A percentile compares a stretch with the other conserved stretches of the same genome.
Evolutionary conservation across 1,284 basidiomycete genomes (phyloP).

Genomic region (Coriolopsis trogii): DNA sequence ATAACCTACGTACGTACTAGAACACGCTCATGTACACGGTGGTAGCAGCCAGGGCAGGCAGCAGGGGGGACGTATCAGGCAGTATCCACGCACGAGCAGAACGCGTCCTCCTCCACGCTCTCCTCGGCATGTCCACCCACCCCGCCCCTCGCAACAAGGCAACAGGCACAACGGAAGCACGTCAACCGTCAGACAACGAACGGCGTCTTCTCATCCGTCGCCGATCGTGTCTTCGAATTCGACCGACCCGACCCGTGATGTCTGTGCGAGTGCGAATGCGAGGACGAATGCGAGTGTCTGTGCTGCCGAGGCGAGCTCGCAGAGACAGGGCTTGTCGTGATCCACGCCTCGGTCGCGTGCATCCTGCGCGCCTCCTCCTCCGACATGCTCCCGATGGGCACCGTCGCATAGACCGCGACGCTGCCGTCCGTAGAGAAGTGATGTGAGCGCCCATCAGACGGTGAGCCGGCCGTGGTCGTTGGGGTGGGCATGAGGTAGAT

Average conservation of each 20-base stretch:
- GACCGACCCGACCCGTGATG: constrained; percentile 16
- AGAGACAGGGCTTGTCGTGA: constrained; percentile 32
- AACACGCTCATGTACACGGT: constrained; percentile 20
- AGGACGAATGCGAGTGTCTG: constrained; percentile 21
- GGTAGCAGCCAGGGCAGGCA: not conserved
- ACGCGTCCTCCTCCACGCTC: constrained; percentile 1
- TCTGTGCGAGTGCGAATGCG: constrained; percentile 26
- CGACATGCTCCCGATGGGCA: constrained; percentile 56
- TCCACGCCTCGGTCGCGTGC: constrained; percentile 69
- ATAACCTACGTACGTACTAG: constrained; percentile 24
- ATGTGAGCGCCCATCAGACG: constrained; percentile 14
- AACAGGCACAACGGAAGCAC: not conserved
- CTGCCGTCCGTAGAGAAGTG: constrained; percentile 22
- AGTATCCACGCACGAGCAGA: constrained; percentile 1
- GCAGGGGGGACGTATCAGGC: not conserved
- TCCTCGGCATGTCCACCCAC: not conserved
- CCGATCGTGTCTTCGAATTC: constrained; percentile 35
- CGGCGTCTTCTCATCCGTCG: constrained; percentile 37
- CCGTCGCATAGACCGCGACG: constrained; percentile 66
- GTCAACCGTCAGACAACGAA: constrained; percentile 8
- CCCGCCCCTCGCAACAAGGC: constrained; percentile 1
- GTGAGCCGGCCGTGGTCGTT: constrained; percentile 22
- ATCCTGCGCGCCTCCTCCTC: constrained; percentile 54
- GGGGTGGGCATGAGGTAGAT: constrained; percentile 58
- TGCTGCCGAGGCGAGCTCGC: constrained; percentile 13